phyloP scores from a whole-genome alignment of 192 early-diverging fungal species.

The Glomus cerebriforme region DNA sequence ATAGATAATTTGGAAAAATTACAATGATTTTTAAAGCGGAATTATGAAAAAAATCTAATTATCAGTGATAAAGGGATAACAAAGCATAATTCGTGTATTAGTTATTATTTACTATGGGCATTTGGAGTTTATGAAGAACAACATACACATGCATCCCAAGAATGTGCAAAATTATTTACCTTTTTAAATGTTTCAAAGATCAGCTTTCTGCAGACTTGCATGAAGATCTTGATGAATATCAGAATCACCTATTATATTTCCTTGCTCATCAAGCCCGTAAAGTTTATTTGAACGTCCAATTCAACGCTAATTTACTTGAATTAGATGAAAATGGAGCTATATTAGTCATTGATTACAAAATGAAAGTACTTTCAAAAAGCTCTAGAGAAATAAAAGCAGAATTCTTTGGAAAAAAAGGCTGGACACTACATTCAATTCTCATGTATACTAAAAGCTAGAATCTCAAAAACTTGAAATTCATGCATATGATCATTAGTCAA shows the following conservation, averaged over 20 bases:
- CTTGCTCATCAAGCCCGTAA: background rate
- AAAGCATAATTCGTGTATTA: background rate
- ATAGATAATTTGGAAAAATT: background rate
- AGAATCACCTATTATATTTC: background rate
- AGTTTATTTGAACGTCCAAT: background rate
- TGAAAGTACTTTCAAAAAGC: background rate
- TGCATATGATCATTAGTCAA: background rate
- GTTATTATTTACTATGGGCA: background rate
- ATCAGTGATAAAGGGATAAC: background rate
- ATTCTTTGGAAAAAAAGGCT: background rate
- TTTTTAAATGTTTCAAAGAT: background rate
- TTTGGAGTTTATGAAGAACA: background rate
- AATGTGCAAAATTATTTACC: background rate
- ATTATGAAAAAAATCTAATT: background rate
- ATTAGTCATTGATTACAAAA: constrained; percentile 4
- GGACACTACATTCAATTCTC: background rate
- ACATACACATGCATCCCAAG: background rate
- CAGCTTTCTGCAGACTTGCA: background rate
- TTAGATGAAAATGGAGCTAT: background rate
- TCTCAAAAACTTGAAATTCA: background rate
- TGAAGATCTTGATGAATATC: background rate
- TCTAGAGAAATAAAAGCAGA: background rate
- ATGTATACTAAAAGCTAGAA: background rate
- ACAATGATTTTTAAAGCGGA: background rate
- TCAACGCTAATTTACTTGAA: background rate